Evolutionary conservation across 202 grass and related monocot genomes (phyloP).

Genomic region (Cymbopogon flexuosus): DNA sequence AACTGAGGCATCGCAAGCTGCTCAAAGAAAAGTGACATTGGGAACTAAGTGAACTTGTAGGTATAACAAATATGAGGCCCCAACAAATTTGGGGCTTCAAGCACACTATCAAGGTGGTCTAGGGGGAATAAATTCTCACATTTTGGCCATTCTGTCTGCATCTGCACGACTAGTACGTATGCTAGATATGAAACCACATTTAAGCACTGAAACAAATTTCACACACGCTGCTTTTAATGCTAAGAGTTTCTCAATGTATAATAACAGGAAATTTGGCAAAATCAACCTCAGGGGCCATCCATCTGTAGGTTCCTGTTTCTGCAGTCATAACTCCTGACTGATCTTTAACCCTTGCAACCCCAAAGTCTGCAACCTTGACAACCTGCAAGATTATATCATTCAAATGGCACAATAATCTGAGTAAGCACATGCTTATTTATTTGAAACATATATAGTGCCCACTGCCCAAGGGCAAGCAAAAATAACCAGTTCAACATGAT

Average conservation of each 20-base stretch:
- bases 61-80: background rate
- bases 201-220: constrained; percentile 8
- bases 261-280: background rate
- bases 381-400: constrained; percentile 43
- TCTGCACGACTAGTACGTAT: background rate
- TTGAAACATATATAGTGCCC: background rate
- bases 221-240: background rate
- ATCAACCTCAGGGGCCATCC: constrained; percentile 86
- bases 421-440: background rate
- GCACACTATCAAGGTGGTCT: background rate
- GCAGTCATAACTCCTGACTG: constrained; percentile 90
- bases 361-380: constrained; percentile 93
- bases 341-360: constrained; percentile 78
- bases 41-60: background rate
- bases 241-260: background rate
- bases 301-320: constrained; percentile 93
- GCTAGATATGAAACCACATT: background rate
- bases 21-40: background rate
- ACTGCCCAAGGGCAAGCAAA: background rate
- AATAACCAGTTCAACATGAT: background rate
- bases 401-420: background rate
- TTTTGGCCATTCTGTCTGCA: background rate
- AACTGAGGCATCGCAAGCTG: background rate
- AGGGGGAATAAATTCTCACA: background rate
- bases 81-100: background rate